Percentiles rank a stretch among this genome's conserved stretches.
phyloP scores from a whole-genome alignment of 108 stramenopile genomes.

The Cyclotella baltica region DNA sequence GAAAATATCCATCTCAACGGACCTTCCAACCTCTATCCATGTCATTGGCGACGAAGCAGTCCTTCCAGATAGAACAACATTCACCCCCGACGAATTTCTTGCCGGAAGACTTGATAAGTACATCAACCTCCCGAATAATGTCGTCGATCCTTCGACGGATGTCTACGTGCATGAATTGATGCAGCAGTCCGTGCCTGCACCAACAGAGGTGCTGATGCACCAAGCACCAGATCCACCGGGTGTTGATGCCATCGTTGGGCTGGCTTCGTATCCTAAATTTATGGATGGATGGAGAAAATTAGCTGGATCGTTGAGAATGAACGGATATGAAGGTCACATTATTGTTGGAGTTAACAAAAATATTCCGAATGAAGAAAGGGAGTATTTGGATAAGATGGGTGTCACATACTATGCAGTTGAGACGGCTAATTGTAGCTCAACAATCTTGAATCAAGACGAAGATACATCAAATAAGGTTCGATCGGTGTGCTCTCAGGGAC shows the following conservation, averaged over 20 bases:
- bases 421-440: slow-evolving; percentile 35
- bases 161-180: slow-evolving; percentile 8
- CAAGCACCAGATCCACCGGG: slow-evolving; percentile 42
- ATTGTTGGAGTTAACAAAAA: slow-evolving; percentile 68
- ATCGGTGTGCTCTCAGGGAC: slow-evolving; percentile 41
- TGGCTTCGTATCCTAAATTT: slow-evolving; percentile 52
- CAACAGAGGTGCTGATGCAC: slow-evolving; percentile 39
- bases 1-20: not conserved
- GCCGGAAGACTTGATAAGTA: slow-evolving; percentile 45
- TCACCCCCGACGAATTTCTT: slow-evolving; percentile 45
- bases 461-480: slow-evolving; percentile 36
- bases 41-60: slow-evolving; percentile 3
- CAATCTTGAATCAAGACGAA: slow-evolving; percentile 26
- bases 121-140: slow-evolving; percentile 36
- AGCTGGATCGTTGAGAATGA: slow-evolving; percentile 70
- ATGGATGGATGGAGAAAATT: slow-evolving; percentile 50
- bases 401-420: slow-evolving; percentile 58
- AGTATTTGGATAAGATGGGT: slow-evolving; percentile 48
- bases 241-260: slow-evolving; percentile 40
- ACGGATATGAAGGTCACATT: slow-evolving; percentile 77
- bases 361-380: slow-evolving; percentile 36
- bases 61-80: slow-evolving; percentile 24
- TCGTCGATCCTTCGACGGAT: not conserved
- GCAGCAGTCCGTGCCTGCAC: slow-evolving; percentile 27
- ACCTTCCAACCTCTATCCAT: not conserved